Base-by-base conservation (phyloP, 2,329 filamentous ascomycete genomes). In the Arthrinium puccinioides region DNA sequence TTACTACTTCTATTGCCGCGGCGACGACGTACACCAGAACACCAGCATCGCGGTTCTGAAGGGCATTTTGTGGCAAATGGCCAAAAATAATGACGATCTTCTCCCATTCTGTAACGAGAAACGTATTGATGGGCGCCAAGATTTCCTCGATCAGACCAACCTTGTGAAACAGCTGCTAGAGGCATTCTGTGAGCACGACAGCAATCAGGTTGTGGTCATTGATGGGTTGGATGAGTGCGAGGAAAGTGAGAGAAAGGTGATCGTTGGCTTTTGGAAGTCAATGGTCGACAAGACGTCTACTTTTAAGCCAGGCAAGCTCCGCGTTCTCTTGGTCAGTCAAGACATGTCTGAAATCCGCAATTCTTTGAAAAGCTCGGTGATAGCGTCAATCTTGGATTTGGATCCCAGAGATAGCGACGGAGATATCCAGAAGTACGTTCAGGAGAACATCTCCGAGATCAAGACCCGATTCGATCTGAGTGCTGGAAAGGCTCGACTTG, bases 161-260 rank as follows among this genome's bases (percentile, higher is more conserved):
- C 21, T 28, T 5, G 36, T 28, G 21, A 31, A 32, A 11, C n/a
- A 21, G 6, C 32, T 42, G 6, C 23, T 42, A 4, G 28, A 32
- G n/a, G 5, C 14, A 9, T 29, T 36, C 19, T 39, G 38, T 9
- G 40, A 42, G 13, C n/a, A 11, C 13, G 28, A 32, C 13, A 9
- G 16, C 2, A 3, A 48, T 39, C 24, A 58, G 9, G 65, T 60
- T 43, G 52, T 68, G 23, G 42, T 70, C 6, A 49, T 70, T n/a
- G 66, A 70, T 42, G 66, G 66, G 0, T 42, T 69, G 11, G 65
- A 69, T 33, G 64, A 69, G 39, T 64, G 61, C 35, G 40, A 53
- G 1, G n/a, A 33, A 4, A 20, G 35, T 1, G 55, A 66, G 11
- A 41, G 53, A 9, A 50, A 46, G 18, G 44, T 49, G n/a, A 46